phyloP scores from a whole-genome alignment of 441 rosid genomes.

The Breynia disticha region DNA sequence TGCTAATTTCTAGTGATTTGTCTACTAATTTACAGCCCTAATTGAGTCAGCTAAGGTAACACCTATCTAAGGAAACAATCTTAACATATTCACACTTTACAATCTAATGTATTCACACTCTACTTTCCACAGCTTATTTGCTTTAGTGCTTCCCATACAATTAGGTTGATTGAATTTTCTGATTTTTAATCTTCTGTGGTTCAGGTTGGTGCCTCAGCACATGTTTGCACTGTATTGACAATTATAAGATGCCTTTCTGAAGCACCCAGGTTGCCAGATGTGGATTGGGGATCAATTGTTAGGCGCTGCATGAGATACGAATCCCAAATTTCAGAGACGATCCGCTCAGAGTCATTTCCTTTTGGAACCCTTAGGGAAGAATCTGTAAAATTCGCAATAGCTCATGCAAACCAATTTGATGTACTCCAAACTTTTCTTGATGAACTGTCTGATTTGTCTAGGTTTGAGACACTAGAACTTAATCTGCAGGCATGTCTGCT shows the following conservation, averaged over 20 bases:
- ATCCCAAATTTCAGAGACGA: constrained; percentile 28
- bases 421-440: constrained; percentile 62
- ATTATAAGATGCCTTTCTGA: constrained; percentile 71
- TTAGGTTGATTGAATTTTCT: constrained; percentile 7
- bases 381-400: constrained; percentile 52
- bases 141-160: not conserved
- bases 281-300: constrained; percentile 75
- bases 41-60: no score
- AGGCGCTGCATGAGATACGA: constrained; percentile 82
- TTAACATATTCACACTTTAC: no score
- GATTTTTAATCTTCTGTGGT: constrained; percentile 17
- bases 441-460: constrained; percentile 61
- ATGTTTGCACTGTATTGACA: constrained; percentile 32
- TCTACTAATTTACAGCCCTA: no score
- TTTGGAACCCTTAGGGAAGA: constrained; percentile 54
- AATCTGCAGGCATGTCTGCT: constrained; percentile 61
- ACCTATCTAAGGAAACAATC: no score
- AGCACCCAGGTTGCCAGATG: constrained; percentile 74
- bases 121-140: no score
- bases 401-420: constrained; percentile 64
- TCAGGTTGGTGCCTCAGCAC: constrained; percentile 30
- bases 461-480: constrained; percentile 58
- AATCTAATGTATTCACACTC: no score
- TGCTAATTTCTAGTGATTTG: no score
- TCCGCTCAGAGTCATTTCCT: constrained; percentile 28